Percentiles rank a stretch among this genome's conserved stretches.
phyloP scores from a whole-genome alignment of 2,329 filamentous ascomycete genomes.

The Hypoxylon sp. region DNA sequence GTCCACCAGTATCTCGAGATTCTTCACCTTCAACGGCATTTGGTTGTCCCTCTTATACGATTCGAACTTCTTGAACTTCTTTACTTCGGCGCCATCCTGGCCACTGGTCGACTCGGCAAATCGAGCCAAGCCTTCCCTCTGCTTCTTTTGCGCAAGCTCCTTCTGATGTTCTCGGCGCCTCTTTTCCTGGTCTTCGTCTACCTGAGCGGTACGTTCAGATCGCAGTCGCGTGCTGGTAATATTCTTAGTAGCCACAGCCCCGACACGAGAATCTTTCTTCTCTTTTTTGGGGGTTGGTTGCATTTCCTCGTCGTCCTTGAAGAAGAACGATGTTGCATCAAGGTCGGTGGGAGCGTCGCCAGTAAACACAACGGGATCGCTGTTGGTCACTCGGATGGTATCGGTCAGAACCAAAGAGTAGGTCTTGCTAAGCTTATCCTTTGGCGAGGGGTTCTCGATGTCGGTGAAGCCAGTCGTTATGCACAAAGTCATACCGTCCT shows the following conservation, averaged over 20 bases:
- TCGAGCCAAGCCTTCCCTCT: constrained; percentile 85
- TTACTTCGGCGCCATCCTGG: constrained; percentile 90
- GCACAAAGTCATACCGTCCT: constrained; percentile 97
- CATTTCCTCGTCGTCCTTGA: constrained; percentile 94
- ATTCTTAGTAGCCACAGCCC: constrained; percentile 92
- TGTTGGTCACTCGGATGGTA: constrained; percentile 86
- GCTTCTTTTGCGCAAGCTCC: constrained; percentile 87
- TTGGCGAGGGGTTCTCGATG: constrained; percentile 86
- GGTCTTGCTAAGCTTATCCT: constrained; percentile 89
- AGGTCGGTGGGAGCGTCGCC: constrained; percentile 92
- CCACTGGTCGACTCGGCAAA: constrained; percentile 89
- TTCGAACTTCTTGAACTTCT: constrained; percentile 99
- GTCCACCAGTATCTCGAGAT: constrained; percentile 91
- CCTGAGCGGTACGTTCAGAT: constrained; percentile 88
- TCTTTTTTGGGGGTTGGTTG: constrained; percentile 90
- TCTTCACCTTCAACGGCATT: constrained; percentile 84
- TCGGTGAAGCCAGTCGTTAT: constrained; percentile 92
- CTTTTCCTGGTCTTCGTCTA: constrained; percentile 90
- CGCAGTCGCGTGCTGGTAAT: constrained; percentile 94
- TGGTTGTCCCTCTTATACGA: constrained; percentile 99
- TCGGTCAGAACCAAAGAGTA: constrained; percentile 94
- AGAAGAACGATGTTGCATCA: constrained; percentile 97
- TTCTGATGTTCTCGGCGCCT: constrained; percentile 93
- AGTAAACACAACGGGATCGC: constrained; percentile 91
- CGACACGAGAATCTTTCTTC: constrained; percentile 85